phyloP scores from a whole-genome alignment of 2,329 filamentous ascomycete genomes.

The Phyllosticta ampelicida region DNA sequence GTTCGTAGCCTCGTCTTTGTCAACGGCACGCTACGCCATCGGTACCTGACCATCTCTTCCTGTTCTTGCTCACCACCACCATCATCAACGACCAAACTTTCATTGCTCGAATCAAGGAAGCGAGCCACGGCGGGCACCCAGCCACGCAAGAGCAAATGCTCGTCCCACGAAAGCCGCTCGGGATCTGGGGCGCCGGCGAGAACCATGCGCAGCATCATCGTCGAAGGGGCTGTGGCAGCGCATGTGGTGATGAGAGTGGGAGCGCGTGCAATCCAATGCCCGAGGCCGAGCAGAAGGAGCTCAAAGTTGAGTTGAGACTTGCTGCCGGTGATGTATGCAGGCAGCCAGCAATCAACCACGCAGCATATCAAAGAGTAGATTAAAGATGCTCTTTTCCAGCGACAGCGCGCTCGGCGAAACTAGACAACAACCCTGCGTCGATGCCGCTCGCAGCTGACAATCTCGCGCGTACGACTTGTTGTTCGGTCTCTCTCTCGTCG shows the following conservation, averaged over 20 bases:
- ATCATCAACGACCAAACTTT: neutral
- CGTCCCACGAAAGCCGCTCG: slow-evolving; percentile 44
- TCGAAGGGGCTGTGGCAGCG: neutral
- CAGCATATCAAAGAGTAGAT: no score
- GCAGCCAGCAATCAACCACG: neutral
- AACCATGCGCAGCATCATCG: slow-evolving; percentile 20
- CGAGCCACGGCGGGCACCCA: slow-evolving; percentile 34
- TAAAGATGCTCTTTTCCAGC: neutral
- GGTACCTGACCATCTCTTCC: neutral
- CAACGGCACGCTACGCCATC: neutral
- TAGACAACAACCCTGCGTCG: neutral
- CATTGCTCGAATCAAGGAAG: slow-evolving; percentile 24
- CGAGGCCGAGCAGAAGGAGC: neutral
- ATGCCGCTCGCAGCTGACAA: neutral
- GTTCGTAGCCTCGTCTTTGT: neutral
- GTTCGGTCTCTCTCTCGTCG: neutral
- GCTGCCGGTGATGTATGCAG: no score
- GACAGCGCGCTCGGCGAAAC: neutral
- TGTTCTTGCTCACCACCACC: neutral
- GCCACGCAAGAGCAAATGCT: slow-evolving; percentile 38
- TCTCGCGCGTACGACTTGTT: neutral
- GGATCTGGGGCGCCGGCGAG: slow-evolving; percentile 52
- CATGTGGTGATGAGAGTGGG: neutral
- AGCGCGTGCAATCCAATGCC: neutral
- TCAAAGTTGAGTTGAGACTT: no score